These are phyloP conservation scores for Balansia obtecta DNA, from an alignment of 2,329 filamentous ascomycete species.

Conservation along the genomic window DNA sequence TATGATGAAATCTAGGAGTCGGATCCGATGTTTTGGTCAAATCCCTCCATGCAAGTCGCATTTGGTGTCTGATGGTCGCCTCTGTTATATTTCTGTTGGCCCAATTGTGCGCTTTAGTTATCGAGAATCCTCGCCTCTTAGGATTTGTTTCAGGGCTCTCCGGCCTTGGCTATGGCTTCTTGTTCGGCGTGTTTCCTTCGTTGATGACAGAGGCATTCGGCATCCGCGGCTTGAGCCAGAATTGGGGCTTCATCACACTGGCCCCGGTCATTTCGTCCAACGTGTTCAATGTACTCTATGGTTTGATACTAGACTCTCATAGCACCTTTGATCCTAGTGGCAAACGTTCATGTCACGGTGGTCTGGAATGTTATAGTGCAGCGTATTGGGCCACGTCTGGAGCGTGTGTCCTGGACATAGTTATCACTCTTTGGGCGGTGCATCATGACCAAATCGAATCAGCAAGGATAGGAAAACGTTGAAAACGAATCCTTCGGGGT, in stretches of 20 bases:
- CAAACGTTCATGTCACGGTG: constrained; percentile 63
- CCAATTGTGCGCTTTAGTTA: constrained; percentile 62
- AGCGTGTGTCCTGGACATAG: constrained; percentile 56
- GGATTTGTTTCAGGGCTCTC: constrained; percentile 71
- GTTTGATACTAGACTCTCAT: constrained; percentile 69
- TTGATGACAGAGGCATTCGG: constrained; percentile 86
- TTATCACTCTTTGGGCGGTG: constrained; percentile 60
- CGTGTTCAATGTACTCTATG: constrained; percentile 87
- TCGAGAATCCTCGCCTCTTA: constrained; percentile 66
- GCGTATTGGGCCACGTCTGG: constrained; percentile 72
- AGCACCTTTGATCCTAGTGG: constrained; percentile 56
- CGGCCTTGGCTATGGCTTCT: constrained; percentile 80
- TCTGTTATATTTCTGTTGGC: constrained; percentile 66
- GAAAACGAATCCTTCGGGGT: neutral
- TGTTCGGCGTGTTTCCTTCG: constrained; percentile 89
- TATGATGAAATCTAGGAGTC: constrained; percentile 42
- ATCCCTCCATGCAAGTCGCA: constrained; percentile 63
- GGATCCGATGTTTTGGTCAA: constrained; percentile 87
- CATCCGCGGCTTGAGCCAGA: constrained; percentile 77
- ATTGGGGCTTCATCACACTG: constrained; percentile 93
- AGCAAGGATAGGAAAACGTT: constrained; percentile 19
- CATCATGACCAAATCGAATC: constrained; percentile 37
- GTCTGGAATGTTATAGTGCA: constrained; percentile 64
- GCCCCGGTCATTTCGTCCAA: constrained; percentile 81
- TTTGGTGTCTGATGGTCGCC: constrained; percentile 81